A percentile compares a stretch with the other conserved stretches of the same genome.
These are phyloP conservation scores for Fennellomyces sp. DNA, from an alignment of 371 early-diverging fungal species.

Conservation along the genomic window DNA sequence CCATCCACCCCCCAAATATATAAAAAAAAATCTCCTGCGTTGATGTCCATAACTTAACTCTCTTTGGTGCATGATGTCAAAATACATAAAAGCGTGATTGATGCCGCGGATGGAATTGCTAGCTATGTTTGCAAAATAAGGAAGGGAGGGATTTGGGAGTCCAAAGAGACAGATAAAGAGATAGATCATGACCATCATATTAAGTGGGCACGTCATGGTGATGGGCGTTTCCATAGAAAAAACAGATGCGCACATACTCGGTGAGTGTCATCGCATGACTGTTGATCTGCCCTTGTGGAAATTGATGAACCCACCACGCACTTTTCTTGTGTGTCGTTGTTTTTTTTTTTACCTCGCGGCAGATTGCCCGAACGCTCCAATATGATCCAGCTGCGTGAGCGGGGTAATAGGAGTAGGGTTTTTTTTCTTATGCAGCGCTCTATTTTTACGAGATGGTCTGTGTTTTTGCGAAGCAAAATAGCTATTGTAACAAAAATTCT, in stretches of 20 bases:
- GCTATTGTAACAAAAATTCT: not conserved
- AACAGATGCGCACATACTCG: not conserved
- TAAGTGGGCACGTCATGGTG: not conserved
- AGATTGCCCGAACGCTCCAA: not conserved
- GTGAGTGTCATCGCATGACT: not conserved
- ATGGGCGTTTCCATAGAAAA: not conserved
- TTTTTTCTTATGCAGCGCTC: not conserved
- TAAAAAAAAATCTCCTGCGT: not conserved
- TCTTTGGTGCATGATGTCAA: not conserved
- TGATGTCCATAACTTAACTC: constrained; percentile 5
- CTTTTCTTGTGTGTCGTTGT: too few species aligned
- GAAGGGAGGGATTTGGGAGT: not conserved
- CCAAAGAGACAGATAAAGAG: not conserved
- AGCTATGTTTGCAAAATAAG: too few species aligned
- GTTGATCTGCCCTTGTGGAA: not conserved
- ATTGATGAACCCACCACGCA: not conserved
- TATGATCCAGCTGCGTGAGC: not conserved
- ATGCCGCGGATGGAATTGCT: too few species aligned
- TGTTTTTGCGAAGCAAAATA: not conserved
- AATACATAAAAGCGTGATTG: not conserved
- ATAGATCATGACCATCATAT: not conserved
- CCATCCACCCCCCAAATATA: not conserved
- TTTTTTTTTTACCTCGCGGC: too few species aligned
- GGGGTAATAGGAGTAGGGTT: not conserved
- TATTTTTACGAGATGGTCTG: constrained; percentile 1